Conservation (phyloP, 2,329 filamentous ascomycete genomes). For the Ophiostoma sp. region DNA sequence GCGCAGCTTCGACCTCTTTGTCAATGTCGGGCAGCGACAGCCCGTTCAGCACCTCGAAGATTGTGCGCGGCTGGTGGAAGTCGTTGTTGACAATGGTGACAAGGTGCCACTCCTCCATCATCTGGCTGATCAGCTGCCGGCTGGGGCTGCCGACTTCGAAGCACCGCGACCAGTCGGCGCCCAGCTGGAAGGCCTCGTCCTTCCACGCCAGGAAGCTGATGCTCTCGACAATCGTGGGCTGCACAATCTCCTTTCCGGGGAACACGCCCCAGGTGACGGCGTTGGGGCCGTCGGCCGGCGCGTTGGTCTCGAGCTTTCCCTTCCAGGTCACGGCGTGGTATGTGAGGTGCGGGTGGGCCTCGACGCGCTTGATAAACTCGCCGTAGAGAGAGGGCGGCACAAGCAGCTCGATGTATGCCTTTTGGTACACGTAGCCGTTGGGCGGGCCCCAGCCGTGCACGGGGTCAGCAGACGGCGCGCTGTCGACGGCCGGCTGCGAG, state of each 20-base stretch:
- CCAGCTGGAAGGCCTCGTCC: slow-evolving; percentile 91
- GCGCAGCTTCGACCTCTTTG: slow-evolving; percentile 34
- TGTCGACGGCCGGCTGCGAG: slow-evolving; percentile 91
- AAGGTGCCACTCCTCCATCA: slow-evolving; percentile 89
- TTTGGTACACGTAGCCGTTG: slow-evolving; percentile 97
- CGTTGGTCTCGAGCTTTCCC: slow-evolving; percentile 78
- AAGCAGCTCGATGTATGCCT: slow-evolving; percentile 90
- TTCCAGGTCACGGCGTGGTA: slow-evolving; percentile 89
- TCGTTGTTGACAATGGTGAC: slow-evolving; percentile 99
- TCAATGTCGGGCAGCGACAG: slow-evolving; percentile 65
- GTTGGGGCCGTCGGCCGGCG: slow-evolving; percentile 80
- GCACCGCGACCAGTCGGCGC: slow-evolving; percentile 90
- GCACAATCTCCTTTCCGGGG: slow-evolving; percentile 97
- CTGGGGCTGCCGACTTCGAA: slow-evolving; percentile 72
- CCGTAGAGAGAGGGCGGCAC: slow-evolving; percentile 74
- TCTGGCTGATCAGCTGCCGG: slow-evolving; percentile 68
- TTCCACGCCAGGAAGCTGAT: slow-evolving; percentile 98
- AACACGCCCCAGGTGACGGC: slow-evolving; percentile 99
- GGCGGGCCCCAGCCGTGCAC: slow-evolving; percentile 90
- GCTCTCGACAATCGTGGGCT: slow-evolving; percentile 98
- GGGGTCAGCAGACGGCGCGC: slow-evolving; percentile 78
- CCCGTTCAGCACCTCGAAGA: slow-evolving; percentile 82
- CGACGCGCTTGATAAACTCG: slow-evolving; percentile 71
- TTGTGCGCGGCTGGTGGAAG: slow-evolving; percentile 76
- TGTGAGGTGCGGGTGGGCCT: slow-evolving; percentile 73